Evolutionary conservation across 192 early-diverging fungal species (phyloP), one percentile per base, ranked within the genome.

Genomic region (Podila epigama): DNA sequence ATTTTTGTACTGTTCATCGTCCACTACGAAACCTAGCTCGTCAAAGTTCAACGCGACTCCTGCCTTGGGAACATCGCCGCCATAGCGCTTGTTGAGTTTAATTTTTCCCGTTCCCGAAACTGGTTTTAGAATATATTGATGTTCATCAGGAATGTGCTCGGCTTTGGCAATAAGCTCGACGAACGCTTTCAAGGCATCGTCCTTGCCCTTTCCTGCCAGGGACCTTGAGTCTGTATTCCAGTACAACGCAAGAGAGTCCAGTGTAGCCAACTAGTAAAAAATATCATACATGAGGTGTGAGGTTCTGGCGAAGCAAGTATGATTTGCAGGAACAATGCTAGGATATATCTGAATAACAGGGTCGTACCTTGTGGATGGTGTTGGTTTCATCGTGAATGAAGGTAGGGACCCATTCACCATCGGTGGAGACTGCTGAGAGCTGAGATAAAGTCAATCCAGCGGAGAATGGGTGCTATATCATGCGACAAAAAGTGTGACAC

Each of bases 401-500:
- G 15, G 89, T 88, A 42, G 89, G 86, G 11, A 89, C 79, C 95
- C 96, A 98, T 48, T 93, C 81, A 29, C 84, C 86, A 63, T 98
- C 92, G 12, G 95, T 96, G 4, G 97, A 96, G 15, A 94, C 89
- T 2, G 94, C 97, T 2, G 96, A 96, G 13, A 99, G 88, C 68
- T 97, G 94, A 22, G 86, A 85, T 12, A 99, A 80, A 0, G 96
- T 97, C 29, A 97, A 71, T 15, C 97, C 97, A 16, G 93, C 87
- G 0, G 94, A 91, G 81, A 99, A 93, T 56, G 91, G 90, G 39
- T 91, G 89, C 71, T 82, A 59, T 32, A 58, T 31, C 15, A 31
- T 51, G 18, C 33, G 37, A 36, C 2, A 58, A 51, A 69, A 51
- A 44, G 27, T 51, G 32, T 5, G 29, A 20, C 3, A 4, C 20